Base-by-base conservation (phyloP, 2,329 filamentous ascomycete species). In the Fusarium hostae region DNA sequence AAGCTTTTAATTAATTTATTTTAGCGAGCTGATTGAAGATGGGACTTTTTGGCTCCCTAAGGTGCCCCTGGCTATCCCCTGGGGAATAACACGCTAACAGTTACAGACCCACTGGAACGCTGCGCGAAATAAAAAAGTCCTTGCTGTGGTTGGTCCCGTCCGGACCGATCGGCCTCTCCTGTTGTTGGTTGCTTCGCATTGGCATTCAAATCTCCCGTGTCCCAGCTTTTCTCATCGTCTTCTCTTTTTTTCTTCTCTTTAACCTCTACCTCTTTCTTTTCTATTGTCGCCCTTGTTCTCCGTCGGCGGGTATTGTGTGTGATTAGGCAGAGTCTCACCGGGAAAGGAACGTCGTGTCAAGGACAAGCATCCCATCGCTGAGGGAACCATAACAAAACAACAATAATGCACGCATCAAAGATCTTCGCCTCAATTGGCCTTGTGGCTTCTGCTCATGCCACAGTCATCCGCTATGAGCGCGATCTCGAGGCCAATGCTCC, bases 401-500 rank as follows among this genome's bases (percentile, higher is more conserved):
- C 50, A 72, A 74, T 59, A 55, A 82, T 82, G 81, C 76, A 78
- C 65, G 67, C 79, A 22, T 76, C 75, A 43, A 75, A 72, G 37
- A 66, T 82, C 67, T 55, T 79, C 63, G 75, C 78, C 34, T 76
- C 76, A 18, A 69, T 76, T 35, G 81, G 81, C 69, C 72, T 79
- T 20, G 75, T 78, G 39, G 73, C 78, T 15, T 74, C 75, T 43
- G 71, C 68, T 32, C 66, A 72, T 60, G 75, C 70, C 47, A 68
- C 75, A 40, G 71, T 66, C 66, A 63, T 74, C 32, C 75, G 72
- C 59, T 65, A 72, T 34, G 50, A 74, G 47, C 69, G 62, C 32
- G 64, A 64, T 41, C 39, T 70, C 28, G 57, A 66, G 51, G 59
- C 34, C 45, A 51, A 67, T 44, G 64, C 56, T 41, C 55, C 48